Base-by-base conservation (phyloP, 2,329 filamentous ascomycete genomes). In the Biscogniauxia marginata region DNA sequence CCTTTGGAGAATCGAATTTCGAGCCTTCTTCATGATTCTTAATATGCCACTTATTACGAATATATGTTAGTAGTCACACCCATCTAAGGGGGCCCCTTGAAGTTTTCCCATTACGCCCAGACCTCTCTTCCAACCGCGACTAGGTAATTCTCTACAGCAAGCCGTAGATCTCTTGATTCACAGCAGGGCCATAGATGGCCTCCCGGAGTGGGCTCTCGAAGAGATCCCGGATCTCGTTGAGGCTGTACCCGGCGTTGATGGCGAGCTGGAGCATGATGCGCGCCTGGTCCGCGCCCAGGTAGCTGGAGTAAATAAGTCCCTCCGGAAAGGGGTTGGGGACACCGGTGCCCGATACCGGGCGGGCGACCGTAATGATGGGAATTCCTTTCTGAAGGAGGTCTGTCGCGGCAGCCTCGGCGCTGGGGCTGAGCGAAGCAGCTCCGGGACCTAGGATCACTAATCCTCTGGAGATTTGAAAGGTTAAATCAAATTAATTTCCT, bases 231-330 rank as follows among this genome's bases (percentile, higher is more conserved):
- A 71, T 68, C 53, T 64, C 54, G 4, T 69, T 64, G 4, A 73
- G 52, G 34, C 44, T 56, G 34, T 70, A 64, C 2, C 69, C 67
- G 8, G 69, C 62, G 25, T 63, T 63, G 18, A 73, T 56, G 2
- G 69, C 65, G 7, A 72, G 66, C 59, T 73, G 70, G 0, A 72
- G 62, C 64, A 71, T 65, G 9, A 71, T 65, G 4, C 67, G 61
- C 5, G 65, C 65, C 53, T 73, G 69, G n/a, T 70, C 67, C 5
- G 56, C 67, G 1, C 65, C 64, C 16, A 72, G 39, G 23, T 68
- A 70, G 43, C 63, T 64, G 6, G 65, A 64, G 49, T 64, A 67
- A 51, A 72, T 64, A 2, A 18, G 48, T 7, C 8, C 7, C 13
- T 50, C 30, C 3, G 53, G 23, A 20, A 43, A 19, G 8, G 52